These are phyloP conservation scores for Neostapfia colusana DNA, from an alignment of 176 grass and related monocot genomes.

Conservation along the genomic window DNA sequence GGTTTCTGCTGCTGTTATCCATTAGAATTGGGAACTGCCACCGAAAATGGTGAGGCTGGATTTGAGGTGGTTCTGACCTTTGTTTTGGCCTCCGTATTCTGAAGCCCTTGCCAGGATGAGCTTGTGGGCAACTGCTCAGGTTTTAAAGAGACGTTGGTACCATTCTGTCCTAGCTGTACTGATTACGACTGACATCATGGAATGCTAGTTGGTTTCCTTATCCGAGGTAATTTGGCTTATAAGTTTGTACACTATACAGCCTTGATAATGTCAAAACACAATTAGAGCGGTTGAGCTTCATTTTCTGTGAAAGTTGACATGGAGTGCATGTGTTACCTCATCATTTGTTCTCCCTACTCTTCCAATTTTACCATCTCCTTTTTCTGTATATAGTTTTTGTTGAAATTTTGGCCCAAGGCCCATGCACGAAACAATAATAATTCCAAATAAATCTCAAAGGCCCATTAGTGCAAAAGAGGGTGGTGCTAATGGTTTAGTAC, in stretches of 20 bases:
- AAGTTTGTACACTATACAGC: neutral
- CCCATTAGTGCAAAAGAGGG: too few species aligned
- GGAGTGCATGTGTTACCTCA: neutral
- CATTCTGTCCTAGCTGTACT: conserved; percentile 10
- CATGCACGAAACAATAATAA: too few species aligned
- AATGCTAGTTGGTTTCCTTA: neutral
- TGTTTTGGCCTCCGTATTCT: neutral
- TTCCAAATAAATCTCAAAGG: too few species aligned
- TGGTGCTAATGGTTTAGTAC: too few species aligned
- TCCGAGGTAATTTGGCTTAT: neutral
- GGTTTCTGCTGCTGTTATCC: conserved; percentile 34
- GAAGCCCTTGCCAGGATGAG: conserved; percentile 12
- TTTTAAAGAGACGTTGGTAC: conserved; percentile 39
- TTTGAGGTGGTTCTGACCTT: neutral
- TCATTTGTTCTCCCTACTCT: neutral
- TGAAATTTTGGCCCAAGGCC: too few species aligned
- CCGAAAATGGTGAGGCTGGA: neutral
- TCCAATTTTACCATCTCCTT: neutral
- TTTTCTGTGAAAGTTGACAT: conserved; percentile 13
- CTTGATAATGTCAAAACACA: neutral
- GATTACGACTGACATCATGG: conserved; percentile 13
- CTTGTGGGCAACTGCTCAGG: conserved; percentile 16
- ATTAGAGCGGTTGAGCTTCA: neutral
- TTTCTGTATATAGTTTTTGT: neutral
- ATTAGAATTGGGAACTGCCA: neutral